Conservation (phyloP, 139 green algal species). For the Auxenochlorella protothecoides region DNA sequence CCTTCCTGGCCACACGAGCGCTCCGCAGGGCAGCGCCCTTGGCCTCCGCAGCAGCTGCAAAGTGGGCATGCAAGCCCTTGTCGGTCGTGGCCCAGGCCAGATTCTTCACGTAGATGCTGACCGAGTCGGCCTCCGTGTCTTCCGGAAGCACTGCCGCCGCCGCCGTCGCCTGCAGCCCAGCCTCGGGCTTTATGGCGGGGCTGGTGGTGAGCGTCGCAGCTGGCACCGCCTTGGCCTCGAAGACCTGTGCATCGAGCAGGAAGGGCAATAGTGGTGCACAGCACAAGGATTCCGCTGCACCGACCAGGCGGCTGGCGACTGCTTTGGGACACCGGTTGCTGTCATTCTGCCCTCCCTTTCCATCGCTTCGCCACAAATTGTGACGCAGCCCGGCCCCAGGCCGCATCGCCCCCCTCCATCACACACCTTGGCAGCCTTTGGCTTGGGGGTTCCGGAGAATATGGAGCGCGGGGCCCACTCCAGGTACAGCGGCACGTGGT, state of each 20-base stretch:
- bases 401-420: no score
- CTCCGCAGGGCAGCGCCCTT: conserved; percentile 37
- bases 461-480: conserved; percentile 90
- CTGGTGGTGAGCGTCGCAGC: no score
- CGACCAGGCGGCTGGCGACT: no score
- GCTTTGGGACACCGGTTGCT: not conserved
- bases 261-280: no score
- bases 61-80: conserved; percentile 50
- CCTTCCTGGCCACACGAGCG: conserved; percentile 32
- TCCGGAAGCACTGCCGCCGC: conserved; percentile 5
- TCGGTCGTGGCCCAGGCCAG: conserved; percentile 79
- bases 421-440: not conserved
- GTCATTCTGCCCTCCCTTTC: not conserved
- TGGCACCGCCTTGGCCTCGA: no score
- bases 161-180: not conserved
- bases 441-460: conserved; percentile 34
- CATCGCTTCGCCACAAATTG: not conserved
- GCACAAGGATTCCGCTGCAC: no score
- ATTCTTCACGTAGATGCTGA: conserved; percentile 91
- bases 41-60: conserved; percentile 49
- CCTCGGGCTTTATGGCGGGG: not conserved
- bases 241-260: no score
- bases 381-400: no score
- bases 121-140: conserved; percentile 19
- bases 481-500: conserved; percentile 91